These are phyloP conservation scores for Trichocladium uniseriatum DNA, from an alignment of 495 filamentous ascomycete genomes.

Conservation along the genomic window DNA sequence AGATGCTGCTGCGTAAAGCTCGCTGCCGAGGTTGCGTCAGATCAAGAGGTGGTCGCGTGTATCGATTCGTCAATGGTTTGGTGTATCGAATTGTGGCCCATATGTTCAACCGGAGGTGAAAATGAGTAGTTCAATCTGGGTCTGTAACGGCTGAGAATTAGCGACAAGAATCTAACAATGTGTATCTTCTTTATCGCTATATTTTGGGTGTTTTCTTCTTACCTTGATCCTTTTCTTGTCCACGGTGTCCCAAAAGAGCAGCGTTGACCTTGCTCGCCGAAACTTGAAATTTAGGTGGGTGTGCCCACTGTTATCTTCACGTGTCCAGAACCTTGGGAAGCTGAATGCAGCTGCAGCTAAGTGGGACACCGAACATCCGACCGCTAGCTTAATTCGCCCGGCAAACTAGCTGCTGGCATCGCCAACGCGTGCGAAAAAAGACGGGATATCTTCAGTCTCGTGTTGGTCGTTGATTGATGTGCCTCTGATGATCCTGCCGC, in stretches of 20 bases:
- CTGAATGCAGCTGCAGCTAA: conserved; percentile 9
- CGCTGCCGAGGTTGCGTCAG: not conserved
- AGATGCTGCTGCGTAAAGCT: not conserved
- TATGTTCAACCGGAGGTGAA: not conserved
- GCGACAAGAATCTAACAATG: not conserved
- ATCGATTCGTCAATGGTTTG: conserved; percentile 1
- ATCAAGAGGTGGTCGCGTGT: not conserved
- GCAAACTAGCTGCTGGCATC: not conserved
- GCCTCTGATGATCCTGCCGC: not conserved
- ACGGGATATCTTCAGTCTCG: too few species aligned
- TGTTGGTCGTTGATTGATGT: too few species aligned
- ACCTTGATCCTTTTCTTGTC: not conserved
- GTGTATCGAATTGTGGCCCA: not conserved
- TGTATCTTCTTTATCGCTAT: not conserved
- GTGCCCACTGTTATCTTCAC: conserved; percentile 20
- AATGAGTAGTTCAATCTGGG: too few species aligned
- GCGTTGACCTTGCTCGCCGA: not conserved
- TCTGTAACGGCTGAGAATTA: not conserved
- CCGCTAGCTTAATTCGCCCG: too few species aligned
- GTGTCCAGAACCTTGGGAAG: conserved; percentile 15
- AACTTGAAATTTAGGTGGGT: conserved; percentile 7
- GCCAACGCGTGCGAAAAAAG: too few species aligned
- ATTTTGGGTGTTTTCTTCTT: not conserved
- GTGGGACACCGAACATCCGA: conserved; percentile 3
- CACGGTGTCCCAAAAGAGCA: conserved; percentile 11